phyloP scores from a whole-genome alignment of 768 basidiomycete genomes.

The Daedaleopsis sinensis region DNA sequence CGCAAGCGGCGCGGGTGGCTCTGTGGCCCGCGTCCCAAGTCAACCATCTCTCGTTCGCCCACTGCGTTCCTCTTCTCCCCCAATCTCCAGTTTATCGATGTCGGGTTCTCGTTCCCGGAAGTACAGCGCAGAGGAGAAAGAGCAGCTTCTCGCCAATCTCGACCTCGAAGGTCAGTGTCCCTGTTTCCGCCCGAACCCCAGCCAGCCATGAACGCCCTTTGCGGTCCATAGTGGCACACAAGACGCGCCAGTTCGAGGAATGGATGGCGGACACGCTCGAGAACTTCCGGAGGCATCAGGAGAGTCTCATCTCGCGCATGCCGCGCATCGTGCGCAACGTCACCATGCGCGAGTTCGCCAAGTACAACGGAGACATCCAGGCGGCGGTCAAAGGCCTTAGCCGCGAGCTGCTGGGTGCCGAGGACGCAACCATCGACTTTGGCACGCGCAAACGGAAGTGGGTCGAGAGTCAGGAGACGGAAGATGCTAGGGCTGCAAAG shows the following conservation, averaged over 20 bases:
- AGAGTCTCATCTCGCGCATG: constrained; percentile 72
- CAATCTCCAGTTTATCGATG: background rate
- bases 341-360: constrained; percentile 78
- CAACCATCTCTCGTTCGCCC: constrained; percentile 1
- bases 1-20: constrained; percentile 7
- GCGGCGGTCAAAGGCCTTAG: constrained; percentile 69
- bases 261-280: constrained; percentile 76
- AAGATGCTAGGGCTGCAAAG: constrained; percentile 41
- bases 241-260: constrained; percentile 72
- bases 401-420: constrained; percentile 58
- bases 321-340: constrained; percentile 74
- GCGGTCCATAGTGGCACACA: constrained; percentile 61
- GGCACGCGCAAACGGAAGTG: constrained; percentile 78
- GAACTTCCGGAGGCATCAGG: constrained; percentile 75
- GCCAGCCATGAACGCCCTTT: constrained; percentile 7
- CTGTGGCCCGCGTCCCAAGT: background rate
- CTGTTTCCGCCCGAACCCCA: background rate
- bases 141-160: constrained; percentile 74
- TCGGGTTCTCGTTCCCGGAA: constrained; percentile 28
- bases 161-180: constrained; percentile 70
- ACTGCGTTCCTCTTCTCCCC: background rate
- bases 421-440: constrained; percentile 60
- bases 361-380: constrained; percentile 77
- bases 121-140: constrained; percentile 70
- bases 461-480: constrained; percentile 64